Percentiles rank a stretch among this genome's conserved stretches.
These are phyloP conservation scores for Aschersonia sp. DNA, from an alignment of 2,329 filamentous ascomycete species.

Conservation along the genomic window DNA sequence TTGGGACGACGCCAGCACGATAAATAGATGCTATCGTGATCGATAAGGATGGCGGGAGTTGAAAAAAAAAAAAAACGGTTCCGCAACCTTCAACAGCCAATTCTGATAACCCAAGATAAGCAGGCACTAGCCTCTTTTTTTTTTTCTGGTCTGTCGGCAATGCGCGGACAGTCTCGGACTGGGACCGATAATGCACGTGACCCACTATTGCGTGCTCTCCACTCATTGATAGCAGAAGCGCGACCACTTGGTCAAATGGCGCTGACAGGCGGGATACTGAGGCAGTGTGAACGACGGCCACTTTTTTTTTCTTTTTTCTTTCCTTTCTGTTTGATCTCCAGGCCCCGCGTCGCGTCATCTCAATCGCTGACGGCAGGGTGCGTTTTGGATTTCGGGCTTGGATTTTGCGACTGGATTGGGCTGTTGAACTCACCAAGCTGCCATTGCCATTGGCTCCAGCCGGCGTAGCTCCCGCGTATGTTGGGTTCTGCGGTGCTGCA, in stretches of 20 bases:
- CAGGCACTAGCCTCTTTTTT: slow-evolving; percentile 6
- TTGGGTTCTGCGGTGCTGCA: slow-evolving; percentile 8
- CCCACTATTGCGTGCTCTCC: slow-evolving; percentile 5
- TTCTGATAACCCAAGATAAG: slow-evolving; percentile 22
- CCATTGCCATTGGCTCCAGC: slow-evolving; percentile 24
- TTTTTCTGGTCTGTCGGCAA: background rate
- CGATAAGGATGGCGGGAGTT: slow-evolving; percentile 24
- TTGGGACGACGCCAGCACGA: slow-evolving; percentile 11
- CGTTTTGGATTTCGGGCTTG: background rate
- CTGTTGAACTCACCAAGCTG: slow-evolving; percentile 22
- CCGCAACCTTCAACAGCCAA: slow-evolving; percentile 12
- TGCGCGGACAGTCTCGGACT: background rate
- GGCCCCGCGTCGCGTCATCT: background rate
- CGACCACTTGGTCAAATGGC: too few relatives aligned
- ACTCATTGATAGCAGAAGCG: background rate
- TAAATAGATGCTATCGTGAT: slow-evolving; percentile 19
- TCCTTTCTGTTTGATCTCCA: background rate
- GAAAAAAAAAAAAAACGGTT: slow-evolving; percentile 18
- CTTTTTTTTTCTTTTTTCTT: too few relatives aligned
- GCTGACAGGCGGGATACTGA: too few relatives aligned
- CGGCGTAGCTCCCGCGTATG: slow-evolving; percentile 18
- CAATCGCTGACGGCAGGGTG: background rate
- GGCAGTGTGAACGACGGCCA: too few relatives aligned
- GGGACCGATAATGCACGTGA: slow-evolving; percentile 16
- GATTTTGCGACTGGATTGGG: background rate